Base-by-base conservation (phyloP, 2,329 filamentous ascomycete genomes). In the Corniculantispora saksenae region DNA sequence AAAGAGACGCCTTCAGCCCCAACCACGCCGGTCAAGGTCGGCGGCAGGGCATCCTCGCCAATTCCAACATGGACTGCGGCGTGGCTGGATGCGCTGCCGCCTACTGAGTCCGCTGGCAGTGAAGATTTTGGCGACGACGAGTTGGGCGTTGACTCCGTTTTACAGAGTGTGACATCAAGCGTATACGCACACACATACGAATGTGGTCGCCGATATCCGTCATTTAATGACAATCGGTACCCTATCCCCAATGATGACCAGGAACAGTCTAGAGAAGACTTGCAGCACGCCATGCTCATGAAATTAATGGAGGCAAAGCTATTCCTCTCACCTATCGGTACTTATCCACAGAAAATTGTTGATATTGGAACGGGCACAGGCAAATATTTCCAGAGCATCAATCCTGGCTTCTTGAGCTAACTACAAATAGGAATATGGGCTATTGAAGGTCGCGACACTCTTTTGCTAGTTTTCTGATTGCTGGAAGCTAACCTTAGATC, bases 301-400 rank as follows among this genome's bases (percentile, higher is more conserved):
- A 76, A 86, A 65, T 65, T 83, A 32, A 77, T 75, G 29, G 72
- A 75, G 19, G 78, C 79, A 3, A 75, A 76, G 40, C 73, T 82
- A 19, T 79, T 79, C 63, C 72, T 76, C 43, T 74, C 80, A 2
- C 79, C 80, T 8, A 74, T 82, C 32, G 77, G 75, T 8, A 70
- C 76, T 12, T 66, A 75, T 21, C 80, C 80, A 0, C 72, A 80
- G 43, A 80, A 76, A 57, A 80, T 84, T 38, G 72, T 83, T 15
- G 81, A 83, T 50, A 72, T 84, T 12, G 83, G 83, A 17, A 84
- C 83, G 1, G 82, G 83, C 4, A 83, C 79, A 13, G 54, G 65
- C 63, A 50, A 7, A 19, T 48, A 25, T 55, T 6, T 32, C 32
- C 32, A 32, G 6, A 32, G 32, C 10, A 10, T 5, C 32, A 5